These are phyloP conservation scores for Fusarium sp. DNA, from an alignment of 2,329 filamentous ascomycete genomes.

Conservation along the genomic window DNA sequence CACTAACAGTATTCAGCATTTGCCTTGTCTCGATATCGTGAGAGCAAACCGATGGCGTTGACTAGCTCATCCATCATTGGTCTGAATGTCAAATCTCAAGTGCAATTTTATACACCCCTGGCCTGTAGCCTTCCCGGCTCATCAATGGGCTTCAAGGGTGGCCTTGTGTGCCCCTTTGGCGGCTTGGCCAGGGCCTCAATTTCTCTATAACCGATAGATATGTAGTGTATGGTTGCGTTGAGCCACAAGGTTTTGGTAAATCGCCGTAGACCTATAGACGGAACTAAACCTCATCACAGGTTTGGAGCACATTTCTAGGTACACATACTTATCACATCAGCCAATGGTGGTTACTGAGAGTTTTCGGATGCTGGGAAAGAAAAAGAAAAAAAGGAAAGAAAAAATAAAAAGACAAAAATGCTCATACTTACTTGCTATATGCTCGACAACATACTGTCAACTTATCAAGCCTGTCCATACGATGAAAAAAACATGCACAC, in stretches of 20 bases:
- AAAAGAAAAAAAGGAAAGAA: neutral
- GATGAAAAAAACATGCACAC: conserved; percentile 5
- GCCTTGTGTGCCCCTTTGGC: conserved; percentile 37
- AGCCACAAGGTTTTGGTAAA: neutral
- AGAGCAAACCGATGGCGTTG: neutral
- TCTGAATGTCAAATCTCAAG: conserved; percentile 4
- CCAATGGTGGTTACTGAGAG: conserved; percentile 1
- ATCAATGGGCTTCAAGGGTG: conserved; percentile 11
- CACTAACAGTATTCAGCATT: conserved; percentile 8
- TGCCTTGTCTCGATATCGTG: conserved; percentile 2
- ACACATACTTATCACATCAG: conserved; percentile 9
- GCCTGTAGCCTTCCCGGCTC: conserved; percentile 10
- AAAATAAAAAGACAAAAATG: neutral
- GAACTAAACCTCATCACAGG: neutral
- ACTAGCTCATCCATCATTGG: conserved; percentile 20
- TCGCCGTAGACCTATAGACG: neutral
- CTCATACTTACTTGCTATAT: neutral
- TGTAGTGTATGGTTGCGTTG: conserved; percentile 1
- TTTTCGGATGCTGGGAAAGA: neutral
- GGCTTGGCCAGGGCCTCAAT: neutral
- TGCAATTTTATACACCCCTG: conserved; percentile 33
- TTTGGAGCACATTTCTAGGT: neutral
- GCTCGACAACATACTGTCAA: neutral
- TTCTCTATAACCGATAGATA: conserved; percentile 7
- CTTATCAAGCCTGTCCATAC: neutral